These are phyloP conservation scores for Otatea glauca DNA, from an alignment of 176 grass and related monocot species.

Conservation along the genomic window DNA sequence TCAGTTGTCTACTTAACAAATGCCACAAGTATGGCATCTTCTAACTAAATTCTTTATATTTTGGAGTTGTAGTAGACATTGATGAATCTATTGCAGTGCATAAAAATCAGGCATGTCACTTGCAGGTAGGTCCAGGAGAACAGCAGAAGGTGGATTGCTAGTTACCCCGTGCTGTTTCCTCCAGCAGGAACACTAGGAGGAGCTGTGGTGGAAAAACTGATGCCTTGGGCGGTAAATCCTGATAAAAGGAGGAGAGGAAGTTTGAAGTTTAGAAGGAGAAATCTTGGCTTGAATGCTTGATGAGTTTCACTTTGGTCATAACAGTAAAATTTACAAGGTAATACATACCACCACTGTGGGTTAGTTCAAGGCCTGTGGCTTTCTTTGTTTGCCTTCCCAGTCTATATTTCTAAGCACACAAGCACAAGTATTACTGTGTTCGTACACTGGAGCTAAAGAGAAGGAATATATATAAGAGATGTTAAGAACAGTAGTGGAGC, in stretches of 20 bases:
- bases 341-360: constrained; percentile 41
- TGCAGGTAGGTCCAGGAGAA: background rate
- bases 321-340: background rate
- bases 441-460: background rate
- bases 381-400: constrained; percentile 60
- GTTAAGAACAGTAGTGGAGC: background rate
- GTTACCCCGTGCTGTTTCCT: constrained; percentile 53
- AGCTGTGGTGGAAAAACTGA: constrained; percentile 19
- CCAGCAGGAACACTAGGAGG: constrained; percentile 18
- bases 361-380: constrained; percentile 41
- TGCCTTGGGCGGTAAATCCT: constrained; percentile 2
- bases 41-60: background rate
- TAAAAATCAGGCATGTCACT: background rate
- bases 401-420: constrained; percentile 73
- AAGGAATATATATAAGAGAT: background rate
- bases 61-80: background rate
- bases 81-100: background rate
- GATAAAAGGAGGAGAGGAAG: background rate
- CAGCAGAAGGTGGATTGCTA: constrained; percentile 14
- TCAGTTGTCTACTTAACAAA: background rate
- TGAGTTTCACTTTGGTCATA: background rate
- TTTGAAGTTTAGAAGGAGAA: background rate
- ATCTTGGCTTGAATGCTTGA: background rate
- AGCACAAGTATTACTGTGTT: background rate
- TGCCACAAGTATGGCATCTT: background rate